Evolutionary conservation across 2,329 filamentous ascomycete species (phyloP), one percentile per base, ranked within the genome.

Genomic region (Phialophora chinensis): DNA sequence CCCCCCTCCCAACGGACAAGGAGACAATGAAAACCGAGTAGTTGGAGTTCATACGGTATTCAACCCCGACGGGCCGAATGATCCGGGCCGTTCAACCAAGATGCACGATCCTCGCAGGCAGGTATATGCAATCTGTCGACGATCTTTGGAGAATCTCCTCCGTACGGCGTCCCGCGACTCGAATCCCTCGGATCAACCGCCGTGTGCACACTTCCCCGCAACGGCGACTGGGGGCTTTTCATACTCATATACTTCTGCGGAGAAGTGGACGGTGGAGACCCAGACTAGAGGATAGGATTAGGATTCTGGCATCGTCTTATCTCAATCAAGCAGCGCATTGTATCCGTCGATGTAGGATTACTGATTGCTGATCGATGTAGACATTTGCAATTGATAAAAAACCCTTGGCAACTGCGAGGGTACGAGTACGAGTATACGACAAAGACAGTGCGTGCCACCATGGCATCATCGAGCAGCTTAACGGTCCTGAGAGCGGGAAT

Each of bases 71-170:
- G 0, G 8, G 3, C 10, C 31, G 27, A 11, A 11, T 33, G 31
- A 33, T 33, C 11, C 3, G 8, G 10, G 31, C 2, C 31, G 31
- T 35, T 35, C 33, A 35, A 12, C 33, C 33, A 35, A 10, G 10
- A 11, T 35, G 33, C 33, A 35, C 33, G 33, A 35, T 35, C 11
- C 33, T 2, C 2, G 33, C 3, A n/a, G 44, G 44, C 44, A n/a
- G 2, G 17, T 20, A 49, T 8, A 49, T n/a, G 44, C 29, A 29
- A 50, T 31, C 31, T 31, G 10, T 49, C 10, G 57, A 31, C 44
- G 42, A 50, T 60, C 42, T 49, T 59, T 50, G 42, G 57, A 60
- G 57, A 60, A n/a, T 50, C n/a, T 8, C 4, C 33, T 35, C 33
- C 33, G 33, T 33, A 33, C 31, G 8, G 1, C 29, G 29, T 31